phyloP scores from a whole-genome alignment of 2,329 filamentous ascomycete genomes.

The Cyclaneusma minus region DNA sequence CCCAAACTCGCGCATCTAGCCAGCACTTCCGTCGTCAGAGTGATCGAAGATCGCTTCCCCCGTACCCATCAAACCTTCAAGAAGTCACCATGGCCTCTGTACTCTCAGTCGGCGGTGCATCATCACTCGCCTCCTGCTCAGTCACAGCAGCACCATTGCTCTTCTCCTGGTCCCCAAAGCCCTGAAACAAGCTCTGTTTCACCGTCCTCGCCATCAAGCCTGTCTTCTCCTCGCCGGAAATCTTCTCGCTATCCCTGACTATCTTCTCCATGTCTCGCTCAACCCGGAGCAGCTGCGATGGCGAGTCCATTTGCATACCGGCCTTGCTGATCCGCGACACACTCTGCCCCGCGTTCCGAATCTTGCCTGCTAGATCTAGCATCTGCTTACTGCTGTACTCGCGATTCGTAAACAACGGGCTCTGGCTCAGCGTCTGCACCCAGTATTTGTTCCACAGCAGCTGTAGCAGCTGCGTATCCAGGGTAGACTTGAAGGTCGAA shows the following conservation, averaged over 20 bases:
- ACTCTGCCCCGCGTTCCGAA: constrained; percentile 42
- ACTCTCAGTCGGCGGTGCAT: too few relatives aligned
- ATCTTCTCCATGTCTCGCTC: constrained; percentile 37
- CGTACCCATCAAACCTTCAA: too few relatives aligned
- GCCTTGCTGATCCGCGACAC: constrained; percentile 22
- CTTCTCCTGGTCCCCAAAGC: constrained; percentile 4
- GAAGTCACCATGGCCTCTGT: too few relatives aligned
- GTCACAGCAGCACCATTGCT: too few relatives aligned
- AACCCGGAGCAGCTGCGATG: too few relatives aligned
- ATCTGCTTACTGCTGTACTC: constrained; percentile 92
- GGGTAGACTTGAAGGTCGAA: constrained; percentile 83
- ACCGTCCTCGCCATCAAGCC: constrained; percentile 27
- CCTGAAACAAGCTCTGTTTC: constrained; percentile 32
- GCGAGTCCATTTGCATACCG: constrained; percentile 13
- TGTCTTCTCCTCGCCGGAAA: constrained; percentile 34
- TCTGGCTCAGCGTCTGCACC: constrained; percentile 90
- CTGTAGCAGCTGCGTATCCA: constrained; percentile 76
- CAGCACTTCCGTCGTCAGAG: too few relatives aligned
- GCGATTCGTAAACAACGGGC: constrained; percentile 77
- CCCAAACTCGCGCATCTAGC: too few relatives aligned
- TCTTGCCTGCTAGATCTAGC: constrained; percentile 70
- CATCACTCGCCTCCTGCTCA: too few relatives aligned
- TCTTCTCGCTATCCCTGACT: constrained; percentile 38
- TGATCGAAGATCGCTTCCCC: too few relatives aligned
- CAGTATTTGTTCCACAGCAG: constrained; percentile 98